Evolutionary conservation across 129 eudicot genomes (phyloP).

Genomic region (Saussurea involucrata): DNA sequence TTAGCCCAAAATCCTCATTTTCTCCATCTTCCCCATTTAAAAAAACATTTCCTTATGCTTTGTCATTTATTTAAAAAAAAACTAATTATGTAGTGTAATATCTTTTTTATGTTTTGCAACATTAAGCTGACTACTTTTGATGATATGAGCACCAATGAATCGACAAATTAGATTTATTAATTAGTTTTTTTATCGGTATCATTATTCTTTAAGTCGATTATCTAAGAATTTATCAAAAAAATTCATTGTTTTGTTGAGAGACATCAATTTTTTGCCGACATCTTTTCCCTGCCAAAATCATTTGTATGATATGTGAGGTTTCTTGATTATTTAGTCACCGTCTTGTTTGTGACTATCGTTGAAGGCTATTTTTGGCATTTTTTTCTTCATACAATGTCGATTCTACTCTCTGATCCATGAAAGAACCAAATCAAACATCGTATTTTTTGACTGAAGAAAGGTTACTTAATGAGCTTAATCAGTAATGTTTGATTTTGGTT

Average conservation of each 20-base stretch:
- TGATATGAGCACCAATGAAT: conserved; percentile 35
- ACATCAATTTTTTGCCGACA: background rate
- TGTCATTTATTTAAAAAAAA: background rate
- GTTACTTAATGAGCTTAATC: background rate
- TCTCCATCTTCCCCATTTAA: too few species aligned
- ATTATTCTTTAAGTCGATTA: background rate
- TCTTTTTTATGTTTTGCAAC: conserved; percentile 37
- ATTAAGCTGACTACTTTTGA: conserved; percentile 86
- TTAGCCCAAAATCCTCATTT: too few species aligned
- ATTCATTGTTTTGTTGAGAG: background rate
- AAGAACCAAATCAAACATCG: background rate
- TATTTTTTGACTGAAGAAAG: background rate
- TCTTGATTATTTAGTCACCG: background rate
- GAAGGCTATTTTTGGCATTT: conserved; percentile 5
- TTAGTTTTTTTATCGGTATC: conserved; percentile 1
- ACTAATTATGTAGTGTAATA: background rate
- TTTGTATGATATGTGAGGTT: background rate
- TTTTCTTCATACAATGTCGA: background rate
- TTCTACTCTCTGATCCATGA: background rate
- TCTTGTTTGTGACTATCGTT: background rate
- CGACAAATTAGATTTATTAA: conserved; percentile 17
- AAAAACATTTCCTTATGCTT: too few species aligned
- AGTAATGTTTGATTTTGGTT: background rate
- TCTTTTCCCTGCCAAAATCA: background rate
- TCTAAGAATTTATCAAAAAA: background rate